These are phyloP conservation scores for Lippia alba DNA, from an alignment of 305 asterid species.

Conservation along the genomic window DNA sequence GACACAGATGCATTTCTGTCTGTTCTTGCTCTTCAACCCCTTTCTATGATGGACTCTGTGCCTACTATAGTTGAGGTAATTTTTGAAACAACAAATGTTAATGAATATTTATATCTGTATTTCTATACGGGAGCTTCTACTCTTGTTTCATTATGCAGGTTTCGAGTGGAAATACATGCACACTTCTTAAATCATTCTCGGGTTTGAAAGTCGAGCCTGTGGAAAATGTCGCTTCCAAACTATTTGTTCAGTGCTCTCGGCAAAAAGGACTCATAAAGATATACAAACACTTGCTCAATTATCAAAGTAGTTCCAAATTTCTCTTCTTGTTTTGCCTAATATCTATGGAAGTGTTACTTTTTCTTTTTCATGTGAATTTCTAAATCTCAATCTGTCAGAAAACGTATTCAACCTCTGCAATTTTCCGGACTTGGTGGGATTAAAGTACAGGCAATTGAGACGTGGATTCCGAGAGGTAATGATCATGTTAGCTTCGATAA, in stretches of 20 bases:
- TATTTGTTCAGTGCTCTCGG: slow-evolving; percentile 98
- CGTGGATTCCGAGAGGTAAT: slow-evolving; percentile 90
- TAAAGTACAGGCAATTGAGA: slow-evolving; percentile 73
- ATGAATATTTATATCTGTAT: background rate
- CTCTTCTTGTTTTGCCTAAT: slow-evolving; percentile 26
- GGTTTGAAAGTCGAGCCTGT: slow-evolving; percentile 94
- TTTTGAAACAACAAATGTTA: background rate
- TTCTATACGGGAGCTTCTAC: slow-evolving; percentile 21
- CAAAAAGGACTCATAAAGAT: slow-evolving; percentile 95
- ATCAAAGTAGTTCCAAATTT: slow-evolving; percentile 67
- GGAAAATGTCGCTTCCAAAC: slow-evolving; percentile 86
- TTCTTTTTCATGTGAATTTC: slow-evolving; percentile 31
- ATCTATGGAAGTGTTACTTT: background rate
- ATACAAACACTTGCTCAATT: slow-evolving; percentile 93
- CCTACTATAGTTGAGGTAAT: slow-evolving; percentile 95
- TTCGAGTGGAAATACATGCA: slow-evolving; percentile 84
- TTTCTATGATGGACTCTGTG: slow-evolving; percentile 72
- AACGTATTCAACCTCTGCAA: slow-evolving; percentile 93
- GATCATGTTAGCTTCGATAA: background rate
- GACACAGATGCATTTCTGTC: slow-evolving; percentile 97
- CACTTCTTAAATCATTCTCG: slow-evolving; percentile 82
- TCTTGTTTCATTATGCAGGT: slow-evolving; percentile 59
- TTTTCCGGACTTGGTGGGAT: slow-evolving; percentile 80
- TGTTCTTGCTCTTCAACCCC: slow-evolving; percentile 96
- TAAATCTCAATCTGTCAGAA: slow-evolving; percentile 62